Percentiles rank a stretch among this genome's conserved stretches.
These are phyloP conservation scores for Hemileccinum impolitum DNA, from an alignment of 768 basidiomycete genomes.

Conservation along the genomic window DNA sequence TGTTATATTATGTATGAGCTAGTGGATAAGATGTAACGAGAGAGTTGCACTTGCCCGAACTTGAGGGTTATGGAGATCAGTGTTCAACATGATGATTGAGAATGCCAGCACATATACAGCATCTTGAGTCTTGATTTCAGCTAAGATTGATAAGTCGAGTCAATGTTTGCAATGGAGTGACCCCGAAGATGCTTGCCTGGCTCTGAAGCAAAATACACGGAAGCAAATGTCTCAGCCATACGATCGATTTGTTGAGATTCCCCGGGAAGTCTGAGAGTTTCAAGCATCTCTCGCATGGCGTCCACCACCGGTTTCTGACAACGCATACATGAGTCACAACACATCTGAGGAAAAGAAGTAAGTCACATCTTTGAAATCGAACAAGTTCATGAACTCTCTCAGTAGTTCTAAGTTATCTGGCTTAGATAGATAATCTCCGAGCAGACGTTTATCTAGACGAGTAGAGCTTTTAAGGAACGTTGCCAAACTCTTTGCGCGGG, in stretches of 20 bases:
- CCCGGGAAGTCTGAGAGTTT: slow-evolving; percentile 91
- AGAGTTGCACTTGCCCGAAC: slow-evolving; percentile 55
- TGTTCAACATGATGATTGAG: slow-evolving; percentile 98
- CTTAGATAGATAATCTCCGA: slow-evolving; percentile 91
- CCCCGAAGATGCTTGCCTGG: slow-evolving; percentile 51
- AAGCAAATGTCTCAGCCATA: slow-evolving; percentile 93
- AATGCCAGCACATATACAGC: slow-evolving; percentile 92
- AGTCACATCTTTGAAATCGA: slow-evolving; percentile 85
- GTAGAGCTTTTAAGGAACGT: slow-evolving; percentile 81
- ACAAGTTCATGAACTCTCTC: slow-evolving; percentile 81
- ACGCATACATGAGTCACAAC: slow-evolving; percentile 1
- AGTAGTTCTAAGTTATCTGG: slow-evolving; percentile 84
- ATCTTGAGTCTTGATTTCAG: slow-evolving; percentile 87
- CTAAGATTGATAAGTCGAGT: slow-evolving; percentile 35
- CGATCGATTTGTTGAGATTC: slow-evolving; percentile 91
- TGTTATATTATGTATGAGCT: slow-evolving; percentile 30
- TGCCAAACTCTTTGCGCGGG: slow-evolving; percentile 70
- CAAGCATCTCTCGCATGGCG: slow-evolving; percentile 91
- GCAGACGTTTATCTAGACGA: slow-evolving; percentile 84
- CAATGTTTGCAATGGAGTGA: background rate
- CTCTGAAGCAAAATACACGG: slow-evolving; percentile 79
- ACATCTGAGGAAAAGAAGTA: background rate
- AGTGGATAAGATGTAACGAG: slow-evolving; percentile 1
- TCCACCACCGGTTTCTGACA: slow-evolving; percentile 89
- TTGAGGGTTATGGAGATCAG: slow-evolving; percentile 94